Percentiles rank a stretch among this genome's conserved stretches.
phyloP scores from a whole-genome alignment of 352 stramenopile genomes.

The Thalassiosira livingstoniorum region DNA sequence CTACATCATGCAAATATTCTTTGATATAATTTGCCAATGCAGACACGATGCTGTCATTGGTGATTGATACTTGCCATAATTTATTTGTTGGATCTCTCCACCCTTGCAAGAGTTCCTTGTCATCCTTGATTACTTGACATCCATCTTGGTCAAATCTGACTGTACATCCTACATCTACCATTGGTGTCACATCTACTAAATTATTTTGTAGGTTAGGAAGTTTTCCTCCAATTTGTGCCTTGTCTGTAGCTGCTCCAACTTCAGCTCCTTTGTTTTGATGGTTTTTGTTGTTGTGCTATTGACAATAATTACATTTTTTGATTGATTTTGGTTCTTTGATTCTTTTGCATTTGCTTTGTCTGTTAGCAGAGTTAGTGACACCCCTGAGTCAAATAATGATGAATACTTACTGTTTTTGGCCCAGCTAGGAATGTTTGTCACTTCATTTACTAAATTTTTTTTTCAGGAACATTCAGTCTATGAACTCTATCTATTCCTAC shows the following conservation, averaged over 20 bases:
- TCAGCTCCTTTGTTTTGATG: slow-evolving; percentile 4
- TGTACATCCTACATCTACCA: slow-evolving; percentile 5
- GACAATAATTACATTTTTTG: background rate
- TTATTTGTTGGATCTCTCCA: background rate
- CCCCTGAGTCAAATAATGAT: slow-evolving; percentile 14
- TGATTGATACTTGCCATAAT: slow-evolving; percentile 14
- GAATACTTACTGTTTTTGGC: no score
- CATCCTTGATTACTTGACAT: background rate
- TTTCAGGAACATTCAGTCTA: background rate
- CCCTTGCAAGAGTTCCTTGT: background rate
- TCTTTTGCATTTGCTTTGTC: background rate
- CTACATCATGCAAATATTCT: background rate
- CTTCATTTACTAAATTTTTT: background rate
- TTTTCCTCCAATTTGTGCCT: background rate
- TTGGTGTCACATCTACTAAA: background rate
- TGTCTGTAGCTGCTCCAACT: background rate
- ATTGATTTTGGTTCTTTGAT: background rate
- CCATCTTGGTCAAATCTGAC: slow-evolving; percentile 14
- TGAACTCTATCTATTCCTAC: background rate
- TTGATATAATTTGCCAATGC: background rate
- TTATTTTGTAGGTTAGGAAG: slow-evolving; percentile 1
- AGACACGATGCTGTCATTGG: no score
- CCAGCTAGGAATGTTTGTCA: no score
- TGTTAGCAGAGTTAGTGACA: background rate
- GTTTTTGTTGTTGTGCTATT: background rate